These are phyloP conservation scores for Cudoniella acicularis DNA, from an alignment of 495 filamentous ascomycete genomes.

Conservation along the genomic window DNA sequence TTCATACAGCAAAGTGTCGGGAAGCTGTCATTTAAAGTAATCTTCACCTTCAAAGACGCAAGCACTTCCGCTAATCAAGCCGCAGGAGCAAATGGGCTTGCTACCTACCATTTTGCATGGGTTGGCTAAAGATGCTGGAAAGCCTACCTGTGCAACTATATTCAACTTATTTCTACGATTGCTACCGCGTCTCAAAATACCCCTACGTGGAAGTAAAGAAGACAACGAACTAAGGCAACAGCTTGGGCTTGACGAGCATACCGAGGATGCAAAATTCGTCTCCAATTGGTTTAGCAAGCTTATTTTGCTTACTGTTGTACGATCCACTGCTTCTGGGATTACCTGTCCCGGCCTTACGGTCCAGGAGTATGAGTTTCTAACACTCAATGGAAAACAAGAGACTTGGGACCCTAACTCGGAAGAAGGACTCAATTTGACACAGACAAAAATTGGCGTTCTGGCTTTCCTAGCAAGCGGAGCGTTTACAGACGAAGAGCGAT, in stretches of 20 bases:
- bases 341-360: slow-evolving; percentile 66
- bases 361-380: slow-evolving; percentile 73
- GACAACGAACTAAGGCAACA: slow-evolving; percentile 63
- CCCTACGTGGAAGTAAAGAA: slow-evolving; percentile 70
- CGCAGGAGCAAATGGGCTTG: slow-evolving; percentile 59
- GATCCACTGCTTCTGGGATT: slow-evolving; percentile 23
- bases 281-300: slow-evolving; percentile 77
- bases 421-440: slow-evolving; percentile 62
- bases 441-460: slow-evolving; percentile 62
- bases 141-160: slow-evolving; percentile 61
- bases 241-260: slow-evolving; percentile 58
- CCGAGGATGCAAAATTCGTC: slow-evolving; percentile 68
- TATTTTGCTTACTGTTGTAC: slow-evolving; percentile 59
- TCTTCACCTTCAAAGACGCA: neutral
- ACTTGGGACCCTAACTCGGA: slow-evolving; percentile 60
- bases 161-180: slow-evolving; percentile 83
- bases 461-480: slow-evolving; percentile 78
- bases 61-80: neutral
- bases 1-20: slow-evolving; percentile 86
- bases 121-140: slow-evolving; percentile 62
- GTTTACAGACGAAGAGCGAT: slow-evolving; percentile 74
- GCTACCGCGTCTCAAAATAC: slow-evolving; percentile 66
- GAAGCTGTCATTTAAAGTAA: slow-evolving; percentile 52
- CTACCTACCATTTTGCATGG: slow-evolving; percentile 69
- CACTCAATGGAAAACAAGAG: slow-evolving; percentile 57